Base-by-base conservation (phyloP, 2,329 filamentous ascomycete species). In the Trichophyton mentagrophytes region DNA sequence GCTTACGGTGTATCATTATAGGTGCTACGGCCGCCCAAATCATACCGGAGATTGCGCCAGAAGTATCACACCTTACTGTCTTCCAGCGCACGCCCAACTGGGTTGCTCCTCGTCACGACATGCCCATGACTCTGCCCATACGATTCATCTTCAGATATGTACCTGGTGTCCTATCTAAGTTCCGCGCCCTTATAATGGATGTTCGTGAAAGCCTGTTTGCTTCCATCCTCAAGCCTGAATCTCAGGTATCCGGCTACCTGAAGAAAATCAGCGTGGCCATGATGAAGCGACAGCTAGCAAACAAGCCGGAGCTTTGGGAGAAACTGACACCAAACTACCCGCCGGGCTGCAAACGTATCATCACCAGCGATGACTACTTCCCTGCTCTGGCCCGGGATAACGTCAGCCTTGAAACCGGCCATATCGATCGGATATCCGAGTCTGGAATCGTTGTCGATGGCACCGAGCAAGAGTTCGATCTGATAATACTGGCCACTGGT, bases 51-150 rank as follows among this genome's bases (percentile, higher is more conserved):
- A 73, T 84, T 38, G 77, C 78, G 1, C 79, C 79, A 49, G 72
- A 76, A 2, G 78, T 77, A 8, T 73, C 76, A 1, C 72, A 76
- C 11, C 68, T 85, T 15, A 79, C 77, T 0, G 71, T 85, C 13
- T 84, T 80, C 67, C 82, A 85, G 66, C 73, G 82, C 15, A 80
- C 80, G 0, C 80, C 82, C 0, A 84, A 84, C 65, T 85, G 81
- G 81, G 69, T 84, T 4, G 74, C 82, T 1, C 81, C 82, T 2
- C 78, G 82, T 15, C 62, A 71, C 2, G 82, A 85, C 61, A 71
- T 68, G 1, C 69, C 74, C 0, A 75, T 84, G 2, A 73, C 78
- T 1, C 60, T 72, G 0, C 61, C 77, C 47, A 71, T 74, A 64
- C 72, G 76, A 27, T 69, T 70, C 13, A 57, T 82, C 2, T 76